These are phyloP conservation scores for Cladosporium phlei DNA, from an alignment of 2,329 filamentous ascomycete genomes.

Conservation along the genomic window DNA sequence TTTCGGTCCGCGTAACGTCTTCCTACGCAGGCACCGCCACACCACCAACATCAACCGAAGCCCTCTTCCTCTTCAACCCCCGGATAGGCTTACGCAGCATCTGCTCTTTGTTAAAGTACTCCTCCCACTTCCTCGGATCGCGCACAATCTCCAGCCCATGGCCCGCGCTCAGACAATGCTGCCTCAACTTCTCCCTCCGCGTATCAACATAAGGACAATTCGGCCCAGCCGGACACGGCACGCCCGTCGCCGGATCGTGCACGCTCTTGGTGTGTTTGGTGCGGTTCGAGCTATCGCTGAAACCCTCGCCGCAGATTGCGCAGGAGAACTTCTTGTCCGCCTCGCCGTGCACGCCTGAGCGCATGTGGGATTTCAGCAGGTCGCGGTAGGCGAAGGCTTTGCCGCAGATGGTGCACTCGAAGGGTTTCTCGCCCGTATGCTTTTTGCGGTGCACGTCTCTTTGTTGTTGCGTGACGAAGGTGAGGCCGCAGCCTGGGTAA, in stretches of 20 bases:
- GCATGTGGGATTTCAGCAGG: constrained; percentile 57
- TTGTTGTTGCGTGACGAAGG: constrained; percentile 63
- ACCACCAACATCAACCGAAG: constrained; percentile 5
- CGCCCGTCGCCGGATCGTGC: constrained; percentile 11
- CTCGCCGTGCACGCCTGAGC: constrained; percentile 56
- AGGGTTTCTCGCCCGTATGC: constrained; percentile 62
- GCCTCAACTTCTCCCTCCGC: constrained; percentile 12
- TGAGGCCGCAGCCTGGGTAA: constrained; percentile 52
- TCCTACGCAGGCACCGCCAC: background rate
- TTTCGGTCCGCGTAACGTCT: background rate
- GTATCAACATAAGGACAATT: constrained; percentile 12
- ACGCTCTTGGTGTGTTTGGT: constrained; percentile 27
- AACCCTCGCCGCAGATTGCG: constrained; percentile 31
- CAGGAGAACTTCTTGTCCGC: constrained; percentile 45
- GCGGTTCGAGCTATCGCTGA: constrained; percentile 32
- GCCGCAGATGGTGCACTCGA: constrained; percentile 46
- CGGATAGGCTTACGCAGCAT: background rate
- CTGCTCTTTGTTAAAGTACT: constrained; percentile 13
- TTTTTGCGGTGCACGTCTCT: constrained; percentile 63
- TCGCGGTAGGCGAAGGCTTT: constrained; percentile 51
- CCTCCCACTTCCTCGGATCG: constrained; percentile 10
- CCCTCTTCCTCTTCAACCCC: constrained; percentile 9
- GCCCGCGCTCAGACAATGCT: constrained; percentile 8
- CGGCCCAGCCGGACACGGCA: constrained; percentile 9
- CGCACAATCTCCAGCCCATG: constrained; percentile 10